phyloP scores from a whole-genome alignment of 108 stramenopile genomes.

The Chaetoceros tenuissimus region DNA sequence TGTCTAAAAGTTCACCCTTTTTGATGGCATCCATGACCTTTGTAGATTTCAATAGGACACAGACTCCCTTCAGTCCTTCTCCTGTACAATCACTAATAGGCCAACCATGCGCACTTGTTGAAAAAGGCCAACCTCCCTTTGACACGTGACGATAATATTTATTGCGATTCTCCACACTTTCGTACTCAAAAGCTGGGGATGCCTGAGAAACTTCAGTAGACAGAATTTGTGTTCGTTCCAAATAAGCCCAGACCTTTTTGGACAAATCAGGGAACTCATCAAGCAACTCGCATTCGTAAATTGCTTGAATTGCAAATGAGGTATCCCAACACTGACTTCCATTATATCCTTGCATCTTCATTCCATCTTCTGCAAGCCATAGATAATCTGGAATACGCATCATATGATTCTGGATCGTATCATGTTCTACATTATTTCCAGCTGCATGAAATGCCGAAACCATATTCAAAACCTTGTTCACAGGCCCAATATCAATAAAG shows the following conservation, averaged over 20 bases:
- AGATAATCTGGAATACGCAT: constrained; percentile 90
- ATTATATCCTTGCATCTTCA: constrained; percentile 99
- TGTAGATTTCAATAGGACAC: constrained; percentile 61
- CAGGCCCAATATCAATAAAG: constrained; percentile 89
- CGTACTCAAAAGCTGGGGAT: constrained; percentile 66
- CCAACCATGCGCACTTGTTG: constrained; percentile 97
- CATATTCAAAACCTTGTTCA: constrained; percentile 97
- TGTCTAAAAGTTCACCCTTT: constrained; percentile 27
- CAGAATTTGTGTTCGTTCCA: constrained; percentile 83
- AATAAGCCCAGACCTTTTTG: constrained; percentile 61
- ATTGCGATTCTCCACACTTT: constrained; percentile 59
- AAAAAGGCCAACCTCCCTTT: constrained; percentile 98
- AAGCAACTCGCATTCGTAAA: constrained; percentile 69
- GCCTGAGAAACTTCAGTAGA: constrained; percentile 67
- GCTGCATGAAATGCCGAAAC: constrained; percentile 64
- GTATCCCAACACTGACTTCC: constrained; percentile 98
- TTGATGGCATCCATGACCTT: constrained; percentile 38
- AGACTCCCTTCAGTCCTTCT: constrained; percentile 88
- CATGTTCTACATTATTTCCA: constrained; percentile 39
- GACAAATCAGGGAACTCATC: constrained; percentile 71
- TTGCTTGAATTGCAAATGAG: constrained; percentile 91
- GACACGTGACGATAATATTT: constrained; percentile 90
- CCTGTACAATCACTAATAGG: constrained; percentile 98
- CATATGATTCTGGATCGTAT: constrained; percentile 72
- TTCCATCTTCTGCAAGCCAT: constrained; percentile 98